Evolutionary conservation across 2,329 filamentous ascomycete species (phyloP), one percentile per base, ranked within the genome.

Genomic region (Akanthomyces uredinophilus): DNA sequence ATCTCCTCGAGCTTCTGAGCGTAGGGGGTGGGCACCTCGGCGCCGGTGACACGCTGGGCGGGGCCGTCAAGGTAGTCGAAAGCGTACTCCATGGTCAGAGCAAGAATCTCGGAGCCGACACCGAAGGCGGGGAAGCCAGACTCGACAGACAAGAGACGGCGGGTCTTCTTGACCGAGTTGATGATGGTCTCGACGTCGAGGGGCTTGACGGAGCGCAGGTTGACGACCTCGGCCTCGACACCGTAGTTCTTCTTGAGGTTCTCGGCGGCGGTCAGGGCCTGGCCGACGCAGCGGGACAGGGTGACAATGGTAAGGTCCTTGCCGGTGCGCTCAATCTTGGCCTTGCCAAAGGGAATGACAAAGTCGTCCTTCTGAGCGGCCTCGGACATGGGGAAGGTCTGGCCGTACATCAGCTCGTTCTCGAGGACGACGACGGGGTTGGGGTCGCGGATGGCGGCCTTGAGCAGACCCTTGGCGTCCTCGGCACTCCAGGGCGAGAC

Each of bases 111-210:
- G 63, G 94, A 86, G 64, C 88, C 86, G 69, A 99, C 92, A 75
- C 95, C 95, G 74, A 93, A 99, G 72, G 91, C 91, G 66, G 95
- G 95, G 86, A 93, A 99, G 67, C 94, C 95, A 62, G 92, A 97
- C 80, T 98, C 94, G 69, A 99, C 92, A 47, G 87, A 87, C 76
- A 99, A 84, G 66, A 99, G 86, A 72, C 89, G 90, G 75, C 91
- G 89, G 20, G 95, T 99, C 89, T 99, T 99, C 90, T 99, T 98
- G 75, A 99, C 88, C 14, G 93, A 97, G 77, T 96, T 92, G 78
- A 98, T 83, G 72, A 99, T 98, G 68, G 92, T 85, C 78, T 98
- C 93, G 64, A 99, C 84, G 72, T 99, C 95, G 68, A 99, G 85
- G 49, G 95, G 95, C 85, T 98, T 99, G 80, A 99, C 81, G 69